Evolutionary conservation across 495 filamentous ascomycete genomes (phyloP).

Genomic region (Penicillium crystallinum): DNA sequence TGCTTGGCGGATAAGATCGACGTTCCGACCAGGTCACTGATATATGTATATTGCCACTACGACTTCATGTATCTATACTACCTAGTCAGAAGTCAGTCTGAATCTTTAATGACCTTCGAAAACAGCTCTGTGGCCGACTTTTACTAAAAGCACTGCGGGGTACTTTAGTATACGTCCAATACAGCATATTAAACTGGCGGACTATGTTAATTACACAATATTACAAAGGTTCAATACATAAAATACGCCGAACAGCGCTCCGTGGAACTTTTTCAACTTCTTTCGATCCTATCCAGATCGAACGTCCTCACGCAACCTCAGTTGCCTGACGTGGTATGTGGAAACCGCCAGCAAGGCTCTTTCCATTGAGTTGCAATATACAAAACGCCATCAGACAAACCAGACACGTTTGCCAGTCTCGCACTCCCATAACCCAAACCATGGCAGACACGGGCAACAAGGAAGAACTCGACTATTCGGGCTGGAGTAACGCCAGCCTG

Average conservation of each 20-base stretch:
- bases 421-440: constrained; percentile 3
- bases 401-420: constrained; percentile 10
- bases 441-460: constrained; percentile 15
- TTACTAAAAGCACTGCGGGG: too few species aligned
- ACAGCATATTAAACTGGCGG: background rate
- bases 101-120: background rate
- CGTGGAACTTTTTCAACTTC: constrained; percentile 5
- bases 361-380: constrained; percentile 1
- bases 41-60: background rate
- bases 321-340: constrained; percentile 22
- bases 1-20: background rate
- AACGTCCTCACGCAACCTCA: background rate
- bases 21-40: too few species aligned
- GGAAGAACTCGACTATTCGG: constrained; percentile 41
- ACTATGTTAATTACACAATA: background rate
- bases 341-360: constrained; percentile 13
- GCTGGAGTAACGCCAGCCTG: constrained; percentile 62
- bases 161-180: background rate
- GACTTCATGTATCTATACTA: background rate
- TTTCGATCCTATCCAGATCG: background rate
- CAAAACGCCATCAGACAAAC: constrained; percentile 4
- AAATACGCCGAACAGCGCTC: constrained; percentile 3
- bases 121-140: background rate
- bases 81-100: too few species aligned
- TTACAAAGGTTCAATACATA: background rate